Evolutionary conservation across 345 rosid species (phyloP).

Genomic region (Camelina hispida): DNA sequence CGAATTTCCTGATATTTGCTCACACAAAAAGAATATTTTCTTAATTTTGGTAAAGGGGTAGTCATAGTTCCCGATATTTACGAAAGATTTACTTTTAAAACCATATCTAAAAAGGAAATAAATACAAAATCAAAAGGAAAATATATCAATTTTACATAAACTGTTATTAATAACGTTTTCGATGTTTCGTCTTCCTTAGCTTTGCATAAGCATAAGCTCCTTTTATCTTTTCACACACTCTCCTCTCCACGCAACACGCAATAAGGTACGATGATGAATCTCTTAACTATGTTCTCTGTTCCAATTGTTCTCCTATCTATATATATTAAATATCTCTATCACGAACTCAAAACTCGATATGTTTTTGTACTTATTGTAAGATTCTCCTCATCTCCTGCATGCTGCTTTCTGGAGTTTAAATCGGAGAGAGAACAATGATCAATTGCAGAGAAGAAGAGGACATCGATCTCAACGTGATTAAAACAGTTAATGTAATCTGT

Average conservation of each 20-base stretch:
- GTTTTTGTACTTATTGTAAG: neutral
- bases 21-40: too few relatives aligned
- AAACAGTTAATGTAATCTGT: conserved; percentile 18
- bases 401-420: neutral
- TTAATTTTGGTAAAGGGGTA: too few relatives aligned
- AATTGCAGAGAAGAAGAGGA: neutral
- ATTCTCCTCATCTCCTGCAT: neutral
- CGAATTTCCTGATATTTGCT: too few relatives aligned
- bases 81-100: neutral
- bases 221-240: neutral
- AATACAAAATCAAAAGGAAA: neutral
- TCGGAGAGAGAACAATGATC: conserved; percentile 1
- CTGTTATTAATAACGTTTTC: neutral
- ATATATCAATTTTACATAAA: neutral
- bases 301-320: neutral
- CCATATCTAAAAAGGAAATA: neutral
- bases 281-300: neutral
- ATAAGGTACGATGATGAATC: conserved; percentile 29
- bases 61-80: neutral
- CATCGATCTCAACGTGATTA: conserved; percentile 23
- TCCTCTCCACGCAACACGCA: neutral
- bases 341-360: conserved; percentile 10
- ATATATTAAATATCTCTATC: neutral
- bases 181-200: neutral
- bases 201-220: neutral